phyloP scores from a whole-genome alignment of 2,329 filamentous ascomycete species.

The Macrophomina pseudophaseolina region DNA sequence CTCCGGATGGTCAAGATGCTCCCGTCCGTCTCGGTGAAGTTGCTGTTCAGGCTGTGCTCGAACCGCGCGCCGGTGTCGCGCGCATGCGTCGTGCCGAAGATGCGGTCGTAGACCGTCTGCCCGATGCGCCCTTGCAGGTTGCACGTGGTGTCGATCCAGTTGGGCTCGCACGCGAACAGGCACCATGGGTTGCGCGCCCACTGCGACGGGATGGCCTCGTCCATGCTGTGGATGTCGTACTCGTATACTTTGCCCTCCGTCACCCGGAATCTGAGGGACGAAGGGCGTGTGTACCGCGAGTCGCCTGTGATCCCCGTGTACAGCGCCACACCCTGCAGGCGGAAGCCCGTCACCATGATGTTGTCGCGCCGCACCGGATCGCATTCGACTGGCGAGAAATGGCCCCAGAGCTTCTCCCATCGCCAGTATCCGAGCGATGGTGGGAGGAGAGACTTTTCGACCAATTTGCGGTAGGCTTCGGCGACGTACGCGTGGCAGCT shows the following conservation, averaged over 20 bases:
- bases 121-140: slow-evolving; percentile 27
- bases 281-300: slow-evolving; percentile 28
- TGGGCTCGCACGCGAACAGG: slow-evolving; percentile 33
- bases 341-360: slow-evolving; percentile 33
- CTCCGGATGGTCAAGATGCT: slow-evolving; percentile 32
- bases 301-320: slow-evolving; percentile 30
- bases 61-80: slow-evolving; percentile 27
- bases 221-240: slow-evolving; percentile 29
- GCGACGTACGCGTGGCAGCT: slow-evolving; percentile 31
- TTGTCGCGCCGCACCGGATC: slow-evolving; percentile 30
- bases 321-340: slow-evolving; percentile 27
- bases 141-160: slow-evolving; percentile 33
- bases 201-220: slow-evolving; percentile 29
- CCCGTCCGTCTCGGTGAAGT: slow-evolving; percentile 32
- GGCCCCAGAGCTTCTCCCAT: slow-evolving; percentile 31
- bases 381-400: slow-evolving; percentile 29
- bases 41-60: slow-evolving; percentile 28
- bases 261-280: slow-evolving; percentile 30
- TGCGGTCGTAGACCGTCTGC: slow-evolving; percentile 27
- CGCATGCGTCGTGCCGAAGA: slow-evolving; percentile 27
- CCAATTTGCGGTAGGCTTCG: slow-evolving; percentile 27
- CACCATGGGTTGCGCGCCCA: slow-evolving; percentile 28
- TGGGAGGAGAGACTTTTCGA: slow-evolving; percentile 31
- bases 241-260: slow-evolving; percentile 28
- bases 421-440: slow-evolving; percentile 32